phyloP scores from a whole-genome alignment of 148 eudicot genomes.

The Vaccinium vitisidaea region DNA sequence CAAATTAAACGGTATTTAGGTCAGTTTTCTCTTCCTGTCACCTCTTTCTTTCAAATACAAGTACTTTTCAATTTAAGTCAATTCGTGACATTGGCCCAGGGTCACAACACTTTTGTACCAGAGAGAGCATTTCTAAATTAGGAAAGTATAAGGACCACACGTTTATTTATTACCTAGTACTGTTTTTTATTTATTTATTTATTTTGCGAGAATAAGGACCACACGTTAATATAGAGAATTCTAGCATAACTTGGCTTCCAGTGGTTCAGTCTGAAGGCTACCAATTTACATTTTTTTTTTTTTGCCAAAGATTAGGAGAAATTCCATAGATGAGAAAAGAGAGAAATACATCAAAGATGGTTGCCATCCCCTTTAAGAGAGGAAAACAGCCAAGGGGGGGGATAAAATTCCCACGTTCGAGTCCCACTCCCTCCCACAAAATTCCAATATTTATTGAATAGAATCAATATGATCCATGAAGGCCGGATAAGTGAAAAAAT shows the following conservation, averaged over 20 bases:
- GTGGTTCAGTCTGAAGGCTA: background rate
- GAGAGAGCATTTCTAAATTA: background rate
- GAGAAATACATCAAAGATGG: too few relatives aligned
- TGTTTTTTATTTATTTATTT: too few relatives aligned
- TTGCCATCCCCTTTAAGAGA: too few relatives aligned
- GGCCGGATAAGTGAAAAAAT: background rate
- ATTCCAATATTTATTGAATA: background rate
- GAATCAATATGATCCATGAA: background rate
- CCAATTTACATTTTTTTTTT: too few relatives aligned
- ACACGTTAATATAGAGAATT: background rate
- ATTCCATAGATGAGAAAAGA: too few relatives aligned
- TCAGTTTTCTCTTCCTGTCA: background rate
- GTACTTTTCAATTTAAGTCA: background rate
- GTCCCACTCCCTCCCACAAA: too few relatives aligned
- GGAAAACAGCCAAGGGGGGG: too few relatives aligned
- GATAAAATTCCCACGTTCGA: too few relatives aligned
- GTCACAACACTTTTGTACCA: background rate
- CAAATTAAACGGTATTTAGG: background rate
- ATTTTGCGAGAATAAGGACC: background rate
- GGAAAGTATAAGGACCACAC: background rate
- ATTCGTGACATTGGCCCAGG: background rate
- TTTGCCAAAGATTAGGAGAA: too few relatives aligned
- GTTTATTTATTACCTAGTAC: too few relatives aligned
- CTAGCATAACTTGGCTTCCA: background rate
- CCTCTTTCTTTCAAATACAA: background rate